phyloP scores from a whole-genome alignment of 306 rosid species.

The Gynostemma pentaphyllum region DNA sequence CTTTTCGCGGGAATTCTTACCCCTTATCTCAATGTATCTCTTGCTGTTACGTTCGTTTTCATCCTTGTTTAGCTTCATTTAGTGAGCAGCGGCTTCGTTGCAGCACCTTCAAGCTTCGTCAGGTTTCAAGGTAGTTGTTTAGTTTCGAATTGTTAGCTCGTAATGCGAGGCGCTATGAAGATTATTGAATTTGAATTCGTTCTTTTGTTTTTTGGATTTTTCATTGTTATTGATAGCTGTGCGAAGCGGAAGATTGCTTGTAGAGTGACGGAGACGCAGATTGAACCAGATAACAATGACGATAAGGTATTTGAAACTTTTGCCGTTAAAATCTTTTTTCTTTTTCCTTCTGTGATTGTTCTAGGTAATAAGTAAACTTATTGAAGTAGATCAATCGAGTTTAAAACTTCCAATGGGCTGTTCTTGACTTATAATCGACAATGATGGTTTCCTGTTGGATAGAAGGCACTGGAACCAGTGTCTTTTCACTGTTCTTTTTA shows the following conservation, averaged over 20 bases:
- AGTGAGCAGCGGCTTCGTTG: conserved; percentile 18
- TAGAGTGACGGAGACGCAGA: conserved; percentile 43
- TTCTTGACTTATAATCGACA: neutral
- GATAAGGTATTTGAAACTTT: conserved; percentile 46
- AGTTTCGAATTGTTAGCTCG: neutral
- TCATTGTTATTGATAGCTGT: neutral
- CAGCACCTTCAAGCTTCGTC: conserved; percentile 23
- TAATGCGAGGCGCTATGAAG: neutral
- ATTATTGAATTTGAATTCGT: neutral
- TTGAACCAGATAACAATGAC: conserved; percentile 38
- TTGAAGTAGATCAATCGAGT: neutral
- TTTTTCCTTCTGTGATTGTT: neutral
- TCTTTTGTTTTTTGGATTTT: neutral
- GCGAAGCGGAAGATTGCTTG: conserved; percentile 44
- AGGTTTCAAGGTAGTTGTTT: conserved; percentile 29
- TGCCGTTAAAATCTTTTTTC: neutral
- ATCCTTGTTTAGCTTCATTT: conserved; percentile 23
- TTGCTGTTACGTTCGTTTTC: conserved; percentile 54
- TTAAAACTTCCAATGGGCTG: neutral
- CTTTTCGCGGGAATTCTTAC: conserved; percentile 42
- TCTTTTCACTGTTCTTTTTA: neutral
- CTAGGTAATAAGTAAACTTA: neutral
- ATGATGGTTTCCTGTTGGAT: neutral
- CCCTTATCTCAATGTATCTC: conserved; percentile 49
- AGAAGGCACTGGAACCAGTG: neutral